phyloP scores from a whole-genome alignment of 441 rosid species.

The Eugenia klotzschiana region DNA sequence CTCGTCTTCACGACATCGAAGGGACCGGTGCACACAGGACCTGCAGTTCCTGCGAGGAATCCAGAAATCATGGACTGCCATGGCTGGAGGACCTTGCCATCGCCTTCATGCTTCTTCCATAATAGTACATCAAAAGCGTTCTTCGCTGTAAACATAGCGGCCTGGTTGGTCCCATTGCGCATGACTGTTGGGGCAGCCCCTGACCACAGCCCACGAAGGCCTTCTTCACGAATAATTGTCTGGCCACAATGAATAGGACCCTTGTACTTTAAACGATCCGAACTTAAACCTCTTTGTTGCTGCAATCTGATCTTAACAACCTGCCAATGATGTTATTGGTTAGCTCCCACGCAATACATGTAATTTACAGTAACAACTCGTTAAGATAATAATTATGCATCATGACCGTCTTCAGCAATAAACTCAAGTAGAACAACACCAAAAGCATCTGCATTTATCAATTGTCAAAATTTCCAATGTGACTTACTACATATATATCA shows the following conservation, averaged over 20 bases:
- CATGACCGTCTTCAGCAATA: not conserved
- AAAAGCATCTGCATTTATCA: not conserved
- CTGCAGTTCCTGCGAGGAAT: constrained; percentile 83
- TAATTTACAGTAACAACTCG: not conserved
- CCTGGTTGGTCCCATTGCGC: constrained; percentile 96
- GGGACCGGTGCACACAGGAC: constrained; percentile 89
- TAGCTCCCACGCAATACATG: not conserved
- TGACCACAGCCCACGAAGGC: constrained; percentile 72
- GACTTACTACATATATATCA: not conserved
- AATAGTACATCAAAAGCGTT: constrained; percentile 61
- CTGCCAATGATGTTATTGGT: constrained; percentile 11
- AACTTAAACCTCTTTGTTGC: constrained; percentile 75
- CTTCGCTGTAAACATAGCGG: constrained; percentile 89
- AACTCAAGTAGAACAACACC: not conserved
- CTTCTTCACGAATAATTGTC: constrained; percentile 56
- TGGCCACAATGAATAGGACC: constrained; percentile 85
- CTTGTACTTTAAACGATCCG: constrained; percentile 68
- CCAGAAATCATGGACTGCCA: constrained; percentile 98
- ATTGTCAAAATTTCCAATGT: not conserved
- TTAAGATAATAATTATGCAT: not conserved
- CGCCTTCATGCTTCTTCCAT: constrained; percentile 95
- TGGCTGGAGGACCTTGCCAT: constrained; percentile 64
- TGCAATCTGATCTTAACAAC: constrained; percentile 90
- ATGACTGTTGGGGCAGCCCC: constrained; percentile 92
- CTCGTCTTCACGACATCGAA: constrained; percentile 93